A percentile compares a stretch with the other conserved stretches of the same genome.
Evolutionary conservation across 192 early-diverging fungal species (phyloP).

Genomic region (Backusella mclennaniae): DNA sequence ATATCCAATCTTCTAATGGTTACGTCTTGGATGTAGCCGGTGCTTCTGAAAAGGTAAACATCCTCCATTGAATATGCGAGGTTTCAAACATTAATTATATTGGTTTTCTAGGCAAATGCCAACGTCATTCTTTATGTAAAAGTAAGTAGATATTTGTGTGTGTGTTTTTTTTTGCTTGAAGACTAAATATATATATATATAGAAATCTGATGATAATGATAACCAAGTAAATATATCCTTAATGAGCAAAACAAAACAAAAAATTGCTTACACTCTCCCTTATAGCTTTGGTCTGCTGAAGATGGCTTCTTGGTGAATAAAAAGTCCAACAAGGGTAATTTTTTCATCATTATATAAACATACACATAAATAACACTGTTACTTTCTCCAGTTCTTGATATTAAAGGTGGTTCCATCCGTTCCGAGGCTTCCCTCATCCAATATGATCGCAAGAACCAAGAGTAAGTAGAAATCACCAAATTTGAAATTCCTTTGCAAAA

Average conservation of each 20-base stretch:
- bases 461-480: not conserved
- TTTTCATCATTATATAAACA: not conserved
- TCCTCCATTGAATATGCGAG: not conserved
- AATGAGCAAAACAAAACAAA: no score
- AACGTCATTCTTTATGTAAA: not conserved
- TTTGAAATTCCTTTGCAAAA: no score
- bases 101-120: not conserved
- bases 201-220: not conserved
- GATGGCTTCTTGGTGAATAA: slow-evolving; percentile 27
- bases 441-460: slow-evolving; percentile 21
- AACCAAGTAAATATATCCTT: not conserved
- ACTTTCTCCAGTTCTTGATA: slow-evolving; percentile 1
- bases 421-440: not conserved
- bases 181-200: not conserved
- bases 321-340: slow-evolving; percentile 14
- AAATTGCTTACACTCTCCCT: not conserved
- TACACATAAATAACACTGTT: not conserved
- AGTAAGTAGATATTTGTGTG: not conserved
- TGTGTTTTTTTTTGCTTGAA: not conserved
- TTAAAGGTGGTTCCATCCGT: slow-evolving; percentile 2
- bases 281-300: not conserved
- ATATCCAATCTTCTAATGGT: slow-evolving; percentile 23
- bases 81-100: not conserved
- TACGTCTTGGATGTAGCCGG: slow-evolving; percentile 22
- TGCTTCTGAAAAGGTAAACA: slow-evolving; percentile 18